A percentile compares a stretch with the other conserved stretches of the same genome.
Evolutionary conservation across 805 yeast species (phyloP).

Genomic region (Komagataella kurtzmanii): DNA sequence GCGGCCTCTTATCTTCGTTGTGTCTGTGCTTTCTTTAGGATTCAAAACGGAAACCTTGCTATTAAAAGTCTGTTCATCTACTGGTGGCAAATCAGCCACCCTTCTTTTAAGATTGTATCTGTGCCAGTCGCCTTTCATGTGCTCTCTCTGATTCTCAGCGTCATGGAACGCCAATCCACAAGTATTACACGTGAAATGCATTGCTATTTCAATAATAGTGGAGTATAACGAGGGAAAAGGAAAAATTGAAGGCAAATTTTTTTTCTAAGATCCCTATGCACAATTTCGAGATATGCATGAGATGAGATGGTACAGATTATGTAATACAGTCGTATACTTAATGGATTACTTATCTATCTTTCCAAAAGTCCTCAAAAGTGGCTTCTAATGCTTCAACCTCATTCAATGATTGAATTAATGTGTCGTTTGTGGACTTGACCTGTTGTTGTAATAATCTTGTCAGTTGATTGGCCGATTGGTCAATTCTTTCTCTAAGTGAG

Average conservation of each 20-base stretch:
- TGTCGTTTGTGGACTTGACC: background rate
- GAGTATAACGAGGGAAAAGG: background rate
- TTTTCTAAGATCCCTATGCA: background rate
- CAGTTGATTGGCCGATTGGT: conserved; percentile 1
- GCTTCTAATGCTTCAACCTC: background rate
- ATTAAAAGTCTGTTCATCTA: conserved; percentile 20
- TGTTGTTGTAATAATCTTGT: background rate
- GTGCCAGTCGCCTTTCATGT: conserved; percentile 98
- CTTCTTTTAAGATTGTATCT: conserved; percentile 89
- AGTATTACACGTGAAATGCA: conserved; percentile 61
- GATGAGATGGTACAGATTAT: background rate
- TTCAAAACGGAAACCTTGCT: conserved; percentile 12
- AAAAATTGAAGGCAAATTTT: background rate
- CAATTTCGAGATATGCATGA: background rate
- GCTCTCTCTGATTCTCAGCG: conserved; percentile 79
- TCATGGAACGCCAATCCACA: conserved; percentile 72
- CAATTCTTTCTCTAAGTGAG: conserved; percentile 2
- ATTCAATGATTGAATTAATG: background rate
- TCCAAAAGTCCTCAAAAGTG: background rate
- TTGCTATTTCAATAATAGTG: background rate
- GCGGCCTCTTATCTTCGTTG: conserved; percentile 9
- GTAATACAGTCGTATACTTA: background rate
- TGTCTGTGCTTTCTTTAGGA: conserved; percentile 13
- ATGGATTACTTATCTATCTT: background rate
- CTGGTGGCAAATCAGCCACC: conserved; percentile 72